These are phyloP conservation scores for Suillus alpinus DNA, from an alignment of 768 basidiomycete species.

Conservation along the genomic window DNA sequence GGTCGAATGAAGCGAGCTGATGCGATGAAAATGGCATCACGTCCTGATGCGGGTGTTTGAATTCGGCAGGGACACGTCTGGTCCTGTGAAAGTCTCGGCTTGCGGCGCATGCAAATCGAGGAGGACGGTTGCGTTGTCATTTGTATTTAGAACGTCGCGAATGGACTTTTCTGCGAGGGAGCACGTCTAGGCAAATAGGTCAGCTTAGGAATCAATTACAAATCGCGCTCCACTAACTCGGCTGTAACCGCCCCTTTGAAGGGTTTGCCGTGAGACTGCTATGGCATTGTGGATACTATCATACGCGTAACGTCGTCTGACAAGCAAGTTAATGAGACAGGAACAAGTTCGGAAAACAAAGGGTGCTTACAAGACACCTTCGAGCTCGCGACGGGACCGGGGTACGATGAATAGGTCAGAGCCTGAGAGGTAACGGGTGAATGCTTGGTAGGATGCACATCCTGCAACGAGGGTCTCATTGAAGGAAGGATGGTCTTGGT, in stretches of 20 bases:
- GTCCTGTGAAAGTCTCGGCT: slow-evolving; percentile 11
- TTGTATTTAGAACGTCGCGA: slow-evolving; percentile 61
- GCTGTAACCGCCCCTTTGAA: slow-evolving; percentile 56
- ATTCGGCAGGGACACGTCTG: slow-evolving; percentile 10
- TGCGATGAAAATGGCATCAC: slow-evolving; percentile 12
- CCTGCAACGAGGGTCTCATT: slow-evolving; percentile 74
- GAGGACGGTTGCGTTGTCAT: slow-evolving; percentile 63
- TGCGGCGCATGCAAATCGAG: slow-evolving; percentile 56
- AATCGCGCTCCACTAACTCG: slow-evolving; percentile 36
- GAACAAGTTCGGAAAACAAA: background rate
- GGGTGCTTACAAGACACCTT: slow-evolving; percentile 62
- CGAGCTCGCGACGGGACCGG: slow-evolving; percentile 60
- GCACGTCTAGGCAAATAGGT: slow-evolving; percentile 47
- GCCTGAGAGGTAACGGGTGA: slow-evolving; percentile 70
- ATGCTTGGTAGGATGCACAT: slow-evolving; percentile 78
- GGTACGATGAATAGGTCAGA: slow-evolving; percentile 72
- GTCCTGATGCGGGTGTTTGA: slow-evolving; percentile 23
- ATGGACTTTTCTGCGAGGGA: slow-evolving; percentile 72
- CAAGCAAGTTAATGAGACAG: slow-evolving; percentile 8
- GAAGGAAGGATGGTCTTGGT: slow-evolving; percentile 64
- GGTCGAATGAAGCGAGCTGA: background rate
- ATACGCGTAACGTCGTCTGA: slow-evolving; percentile 70
- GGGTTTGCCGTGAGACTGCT: slow-evolving; percentile 59
- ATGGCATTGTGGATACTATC: slow-evolving; percentile 83
- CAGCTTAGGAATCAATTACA: background rate